Percentiles rank a stretch among this genome's conserved stretches.
Conservation (phyloP, 371 early-diverging fungal genomes). For the Mortierella sp. region DNA sequence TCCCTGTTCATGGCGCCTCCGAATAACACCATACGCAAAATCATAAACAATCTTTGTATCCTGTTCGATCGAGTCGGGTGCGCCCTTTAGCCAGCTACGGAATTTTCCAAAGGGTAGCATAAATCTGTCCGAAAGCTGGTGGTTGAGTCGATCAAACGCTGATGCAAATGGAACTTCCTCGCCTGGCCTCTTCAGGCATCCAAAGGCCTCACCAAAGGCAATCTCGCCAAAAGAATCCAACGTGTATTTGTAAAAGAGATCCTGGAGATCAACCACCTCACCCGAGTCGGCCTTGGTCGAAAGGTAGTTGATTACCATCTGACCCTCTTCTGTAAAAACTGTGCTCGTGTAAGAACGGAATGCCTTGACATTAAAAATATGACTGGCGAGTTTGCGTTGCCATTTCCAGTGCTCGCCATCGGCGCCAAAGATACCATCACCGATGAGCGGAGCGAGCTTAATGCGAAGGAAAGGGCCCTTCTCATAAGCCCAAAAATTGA, state of each 20-base stretch:
- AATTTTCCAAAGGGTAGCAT: slow-evolving; percentile 52
- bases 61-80: slow-evolving; percentile 11
- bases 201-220: slow-evolving; percentile 56
- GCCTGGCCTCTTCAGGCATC: slow-evolving; percentile 23
- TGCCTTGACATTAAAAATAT: slow-evolving; percentile 65
- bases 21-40: slow-evolving; percentile 61
- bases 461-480: slow-evolving; percentile 32
- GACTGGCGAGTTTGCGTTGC: slow-evolving; percentile 70
- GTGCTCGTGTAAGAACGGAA: slow-evolving; percentile 62
- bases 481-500: slow-evolving; percentile 50
- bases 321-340: slow-evolving; percentile 17
- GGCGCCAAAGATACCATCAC: slow-evolving; percentile 66
- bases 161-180: slow-evolving; percentile 55
- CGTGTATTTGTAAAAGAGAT: slow-evolving; percentile 61
- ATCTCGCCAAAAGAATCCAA: slow-evolving; percentile 60
- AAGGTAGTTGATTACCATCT: slow-evolving; percentile 36
- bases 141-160: slow-evolving; percentile 63
- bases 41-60: slow-evolving; percentile 40
- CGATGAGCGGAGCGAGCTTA: slow-evolving; percentile 21
- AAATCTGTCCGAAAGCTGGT: slow-evolving; percentile 34
- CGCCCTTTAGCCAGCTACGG: slow-evolving; percentile 46
- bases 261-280: slow-evolving; percentile 60
- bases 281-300: slow-evolving; percentile 32
- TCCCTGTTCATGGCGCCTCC: slow-evolving; percentile 50
- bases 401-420: slow-evolving; percentile 75